Percentiles rank a stretch among this genome's conserved stretches.
Conservation (phyloP, 768 basidiomycete genomes). For the Amylocystis lapponica region DNA sequence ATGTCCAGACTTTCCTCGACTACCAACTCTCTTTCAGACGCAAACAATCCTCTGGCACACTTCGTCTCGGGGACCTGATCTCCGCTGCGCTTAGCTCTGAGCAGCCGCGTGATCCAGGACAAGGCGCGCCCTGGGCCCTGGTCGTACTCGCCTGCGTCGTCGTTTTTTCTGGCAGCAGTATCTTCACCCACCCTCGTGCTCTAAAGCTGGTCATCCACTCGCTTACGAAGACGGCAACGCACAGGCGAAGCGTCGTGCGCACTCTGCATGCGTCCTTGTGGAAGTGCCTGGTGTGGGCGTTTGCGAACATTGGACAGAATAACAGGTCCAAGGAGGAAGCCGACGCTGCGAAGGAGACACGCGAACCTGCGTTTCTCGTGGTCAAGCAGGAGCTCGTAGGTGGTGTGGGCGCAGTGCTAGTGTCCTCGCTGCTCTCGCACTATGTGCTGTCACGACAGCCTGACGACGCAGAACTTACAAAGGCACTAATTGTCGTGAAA, state of each 20-base stretch:
- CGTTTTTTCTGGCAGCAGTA: conserved; percentile 36
- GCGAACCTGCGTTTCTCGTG: conserved; percentile 31
- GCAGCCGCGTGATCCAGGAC: neutral
- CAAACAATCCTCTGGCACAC: neutral
- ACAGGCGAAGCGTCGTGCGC: conserved; percentile 31
- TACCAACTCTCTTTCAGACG: neutral
- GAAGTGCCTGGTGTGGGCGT: conserved; percentile 54
- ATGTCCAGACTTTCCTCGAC: neutral
- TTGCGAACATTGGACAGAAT: conserved; percentile 29
- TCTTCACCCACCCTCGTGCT: conserved; percentile 36
- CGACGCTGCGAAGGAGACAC: neutral
- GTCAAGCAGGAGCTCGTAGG: conserved; percentile 42
- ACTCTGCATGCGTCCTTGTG: conserved; percentile 41
- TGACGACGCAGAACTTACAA: conserved; percentile 22
- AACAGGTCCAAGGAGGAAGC: neutral
- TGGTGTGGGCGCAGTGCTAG: conserved; percentile 39
- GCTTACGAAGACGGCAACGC: conserved; percentile 27
- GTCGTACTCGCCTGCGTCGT: conserved; percentile 41
- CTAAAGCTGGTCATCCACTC: conserved; percentile 34
- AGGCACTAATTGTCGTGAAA: conserved; percentile 32
- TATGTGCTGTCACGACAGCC: neutral
- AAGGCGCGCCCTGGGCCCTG: conserved; percentile 38
- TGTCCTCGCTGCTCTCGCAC: conserved; percentile 30
- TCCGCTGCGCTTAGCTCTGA: neutral
- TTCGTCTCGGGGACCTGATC: neutral